Evolutionary conservation across 148 eudicot species (phyloP), one percentile per base, ranked within the genome.

Genomic region (Spergularia marina): DNA sequence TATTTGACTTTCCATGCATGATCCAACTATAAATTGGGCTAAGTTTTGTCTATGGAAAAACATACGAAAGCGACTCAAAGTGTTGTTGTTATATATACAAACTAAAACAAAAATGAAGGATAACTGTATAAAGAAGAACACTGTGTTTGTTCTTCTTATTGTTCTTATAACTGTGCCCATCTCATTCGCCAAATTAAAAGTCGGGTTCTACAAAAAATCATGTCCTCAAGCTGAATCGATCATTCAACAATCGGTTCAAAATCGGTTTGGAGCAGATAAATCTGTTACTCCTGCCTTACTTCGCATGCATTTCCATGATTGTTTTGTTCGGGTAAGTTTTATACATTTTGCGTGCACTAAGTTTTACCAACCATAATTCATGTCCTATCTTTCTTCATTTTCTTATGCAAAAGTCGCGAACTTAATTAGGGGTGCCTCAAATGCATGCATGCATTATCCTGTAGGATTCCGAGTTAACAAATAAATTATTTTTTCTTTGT

Each of bases 281-380:
- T 61, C 85, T 63, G 65, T 83, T 8, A 59, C 82, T 8, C 59
- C 82, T 1, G 82, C 85, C 58, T 68, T 83, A n/a, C 82, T 79
- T 76, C 80, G 85, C 65, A 79, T 83, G 85, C 85, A 83, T 47
- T 83, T 65, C 66, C 85, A 83, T 55, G 85, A 83, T 20, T 83
- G 82, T 70, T 79, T 79, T 68, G 65, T 83, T 55, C 41, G 77
- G 71, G 85, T 83, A 76, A 76, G 39, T 62, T 65, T 10, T 5
- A 1, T 39, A 53, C 70, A 63, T 25, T 25, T 49, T 3, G 39
- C n/a, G n/a, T n/a, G n/a, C 16, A 36, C 21, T 41, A 17, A 3
- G 9, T 20, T 6, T 3, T 58, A 56, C 17, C 21, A 30, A 30
- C 36, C 36, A 44, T 44, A 44, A 44, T 9, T 0, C 36, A 44